Base-by-base conservation (phyloP, 352 stramenopile genomes). In the Phytophthora fragariaefolia region DNA sequence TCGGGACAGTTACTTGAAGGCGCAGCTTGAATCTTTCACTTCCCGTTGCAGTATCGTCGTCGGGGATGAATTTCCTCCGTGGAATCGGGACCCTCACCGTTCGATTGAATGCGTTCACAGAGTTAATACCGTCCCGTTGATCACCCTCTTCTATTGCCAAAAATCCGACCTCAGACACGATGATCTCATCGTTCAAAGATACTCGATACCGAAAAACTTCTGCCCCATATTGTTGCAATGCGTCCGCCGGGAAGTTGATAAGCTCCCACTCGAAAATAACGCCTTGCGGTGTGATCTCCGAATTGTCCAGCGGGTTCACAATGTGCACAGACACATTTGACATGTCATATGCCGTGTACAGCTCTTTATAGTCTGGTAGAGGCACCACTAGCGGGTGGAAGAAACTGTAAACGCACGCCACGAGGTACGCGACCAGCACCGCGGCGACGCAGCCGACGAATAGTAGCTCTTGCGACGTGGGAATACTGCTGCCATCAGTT, bases 181-280 rank as follows among this genome's bases (percentile, higher is more conserved):
- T 53, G n/a, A 63, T 57, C 8, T 66, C 30, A 17, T 76, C 71
- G 18, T 90, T 65, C 4, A 87, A 24, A 8, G 63, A 71, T 8
- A 87, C 26, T 10, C 61, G 56, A 34, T 85, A 90, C 36, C 76
- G 64, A 55, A 79, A 87, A 8, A 76, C 68, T 34, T 90, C 81
- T 4, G 73, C 63, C 3, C 81, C 81, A 45, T 79, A 74, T 18
- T 73, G 30, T 9, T 58, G 42, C 9, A 90, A 52, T 1, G 77
- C 74, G 6, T 78, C 58, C 0, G 27, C 45, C 22, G 81, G 81
- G 22, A 85, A 87, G 23, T 80, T 60, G 8, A 5, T 24, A 23
- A 90, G 42, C 26, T 74, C 23, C 79, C 81, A 87, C 63, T 83
- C 72, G 20, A 89, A 61, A n/a, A 24, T 13, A 38, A 86, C 18